Conservation (phyloP, 2,329 filamentous ascomycete species). For the Fusarium xylarioides region DNA sequence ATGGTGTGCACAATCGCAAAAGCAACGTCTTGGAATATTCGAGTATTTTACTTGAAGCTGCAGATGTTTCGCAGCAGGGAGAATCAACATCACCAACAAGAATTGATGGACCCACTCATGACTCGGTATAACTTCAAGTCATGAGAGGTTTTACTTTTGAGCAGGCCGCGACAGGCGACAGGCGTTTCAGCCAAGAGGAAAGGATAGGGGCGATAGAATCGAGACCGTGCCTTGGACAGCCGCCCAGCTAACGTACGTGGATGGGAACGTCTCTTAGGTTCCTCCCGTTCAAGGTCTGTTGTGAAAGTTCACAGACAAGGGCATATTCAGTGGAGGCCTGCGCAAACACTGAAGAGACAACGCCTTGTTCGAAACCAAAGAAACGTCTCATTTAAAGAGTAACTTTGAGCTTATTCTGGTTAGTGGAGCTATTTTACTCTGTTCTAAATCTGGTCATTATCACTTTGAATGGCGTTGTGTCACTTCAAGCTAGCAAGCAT, state of each 20-base stretch:
- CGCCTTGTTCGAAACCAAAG: conserved; percentile 27
- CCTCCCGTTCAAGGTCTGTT: conserved; percentile 16
- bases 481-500: not conserved
- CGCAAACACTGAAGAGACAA: conserved; percentile 7
- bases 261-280: not conserved
- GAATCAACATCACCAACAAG: not conserved
- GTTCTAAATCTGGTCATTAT: conserved; percentile 2
- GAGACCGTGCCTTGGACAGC: conserved; percentile 13
- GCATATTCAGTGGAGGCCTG: conserved; percentile 8
- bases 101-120: conserved; percentile 8
- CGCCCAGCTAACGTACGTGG: conserved; percentile 5
- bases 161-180: conserved; percentile 8
- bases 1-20: not conserved
- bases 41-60: conserved; percentile 11
- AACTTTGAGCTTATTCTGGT: not conserved
- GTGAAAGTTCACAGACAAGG: conserved; percentile 5
- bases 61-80: conserved; percentile 15
- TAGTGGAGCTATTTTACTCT: not conserved
- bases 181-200: conserved; percentile 22
- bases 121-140: not conserved
- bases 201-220: not conserved
- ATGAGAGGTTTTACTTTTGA: conserved; percentile 1
- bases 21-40: not conserved
- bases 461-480: not conserved
- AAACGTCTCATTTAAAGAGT: not conserved